phyloP scores from a whole-genome alignment of 441 rosid species.

The Arabidopsis hybrid region DNA sequence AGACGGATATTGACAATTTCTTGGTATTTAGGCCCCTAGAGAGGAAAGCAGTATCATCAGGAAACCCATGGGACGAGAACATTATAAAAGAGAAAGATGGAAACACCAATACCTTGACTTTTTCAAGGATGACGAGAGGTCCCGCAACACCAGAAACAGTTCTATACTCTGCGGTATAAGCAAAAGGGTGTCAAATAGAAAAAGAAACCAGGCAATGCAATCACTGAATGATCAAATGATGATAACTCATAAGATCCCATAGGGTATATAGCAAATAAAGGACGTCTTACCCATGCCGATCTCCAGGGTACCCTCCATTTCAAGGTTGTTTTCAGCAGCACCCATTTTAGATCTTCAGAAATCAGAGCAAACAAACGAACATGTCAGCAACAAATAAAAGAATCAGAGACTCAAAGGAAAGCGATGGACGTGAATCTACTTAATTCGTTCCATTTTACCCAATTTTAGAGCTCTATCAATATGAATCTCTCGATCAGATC shows the following conservation, averaged over 20 bases:
- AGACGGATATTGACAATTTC: constrained; percentile 95
- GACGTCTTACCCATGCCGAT: constrained; percentile 80
- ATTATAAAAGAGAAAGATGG: background rate
- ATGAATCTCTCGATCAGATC: background rate
- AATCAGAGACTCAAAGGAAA: background rate
- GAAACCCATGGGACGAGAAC: background rate
- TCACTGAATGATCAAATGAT: background rate
- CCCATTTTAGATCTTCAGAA: constrained; percentile 58
- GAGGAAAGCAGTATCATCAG: background rate
- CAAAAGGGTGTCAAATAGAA: too few species aligned
- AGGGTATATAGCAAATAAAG: too few species aligned
- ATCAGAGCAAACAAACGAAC: background rate
- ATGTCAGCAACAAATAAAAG: constrained; percentile 6
- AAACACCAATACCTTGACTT: constrained; percentile 66
- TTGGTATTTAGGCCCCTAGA: constrained; percentile 88
- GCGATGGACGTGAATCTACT: background rate
- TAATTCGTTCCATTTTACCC: background rate
- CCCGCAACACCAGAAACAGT: constrained; percentile 97
- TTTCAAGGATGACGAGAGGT: constrained; percentile 89
- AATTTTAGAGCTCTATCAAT: background rate
- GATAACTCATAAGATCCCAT: too few species aligned
- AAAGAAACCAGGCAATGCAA: background rate
- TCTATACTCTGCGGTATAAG: constrained; percentile 71
- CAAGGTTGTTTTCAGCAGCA: constrained; percentile 53
- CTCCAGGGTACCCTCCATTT: constrained; percentile 78